phyloP scores from a whole-genome alignment of 768 basidiomycete species.

The Lepiota venenata region DNA sequence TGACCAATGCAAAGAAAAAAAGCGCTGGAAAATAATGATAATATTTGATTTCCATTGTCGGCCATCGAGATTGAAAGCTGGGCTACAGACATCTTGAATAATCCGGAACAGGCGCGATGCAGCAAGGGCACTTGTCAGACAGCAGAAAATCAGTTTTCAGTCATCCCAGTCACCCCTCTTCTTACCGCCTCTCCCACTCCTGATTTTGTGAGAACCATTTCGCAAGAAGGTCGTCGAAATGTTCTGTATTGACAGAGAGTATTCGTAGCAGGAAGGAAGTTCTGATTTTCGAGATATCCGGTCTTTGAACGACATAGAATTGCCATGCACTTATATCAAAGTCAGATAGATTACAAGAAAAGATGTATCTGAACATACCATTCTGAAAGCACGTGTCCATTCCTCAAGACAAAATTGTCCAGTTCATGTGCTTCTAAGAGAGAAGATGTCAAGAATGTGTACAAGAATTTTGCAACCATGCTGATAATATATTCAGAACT shows the following conservation, averaged over 20 bases:
- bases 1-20: slow-evolving; percentile 61
- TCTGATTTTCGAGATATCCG: slow-evolving; percentile 51
- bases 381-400: slow-evolving; percentile 50
- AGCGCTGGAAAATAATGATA: slow-evolving; percentile 53
- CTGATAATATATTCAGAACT: slow-evolving; percentile 47
- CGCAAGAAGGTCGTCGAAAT: slow-evolving; percentile 51
- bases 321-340: slow-evolving; percentile 53
- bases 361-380: slow-evolving; percentile 41
- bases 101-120: slow-evolving; percentile 60
- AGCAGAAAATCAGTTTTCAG: background rate
- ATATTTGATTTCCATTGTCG: slow-evolving; percentile 68
- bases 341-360: background rate
- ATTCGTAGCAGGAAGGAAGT: slow-evolving; percentile 54
- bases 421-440: slow-evolving; percentile 64
- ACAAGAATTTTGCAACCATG: slow-evolving; percentile 59
- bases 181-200: slow-evolving; percentile 53
- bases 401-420: slow-evolving; percentile 69
- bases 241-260: slow-evolving; percentile 60
- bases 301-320: slow-evolving; percentile 58
- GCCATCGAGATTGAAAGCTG: slow-evolving; percentile 57
- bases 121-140: slow-evolving; percentile 19
- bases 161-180: background rate
- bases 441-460: slow-evolving; percentile 54
- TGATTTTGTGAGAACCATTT: slow-evolving; percentile 30
- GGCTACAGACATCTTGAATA: slow-evolving; percentile 61